phyloP scores from a whole-genome alignment of 2,329 filamentous ascomycete genomes.

The Sarocladiaceae sp. region DNA sequence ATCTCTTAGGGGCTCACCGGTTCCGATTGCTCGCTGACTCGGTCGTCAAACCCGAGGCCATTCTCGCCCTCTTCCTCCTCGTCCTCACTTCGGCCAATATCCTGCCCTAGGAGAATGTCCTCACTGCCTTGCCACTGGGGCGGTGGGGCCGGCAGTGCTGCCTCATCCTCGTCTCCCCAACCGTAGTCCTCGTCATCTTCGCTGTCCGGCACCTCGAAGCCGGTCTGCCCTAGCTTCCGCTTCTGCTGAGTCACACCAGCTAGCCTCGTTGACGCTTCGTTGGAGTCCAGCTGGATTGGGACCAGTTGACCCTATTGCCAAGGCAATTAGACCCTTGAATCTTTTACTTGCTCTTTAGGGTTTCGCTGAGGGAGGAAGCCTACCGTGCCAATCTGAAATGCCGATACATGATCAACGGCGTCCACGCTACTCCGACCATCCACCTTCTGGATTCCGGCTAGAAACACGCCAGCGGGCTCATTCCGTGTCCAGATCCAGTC shows the following conservation, averaged over 20 bases:
- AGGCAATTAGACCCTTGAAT: background rate
- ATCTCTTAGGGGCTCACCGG: slow-evolving; percentile 4
- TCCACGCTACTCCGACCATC: slow-evolving; percentile 43
- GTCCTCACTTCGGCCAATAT: slow-evolving; percentile 34
- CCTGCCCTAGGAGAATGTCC: slow-evolving; percentile 49
- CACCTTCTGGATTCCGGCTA: slow-evolving; percentile 60
- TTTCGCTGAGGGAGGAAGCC: slow-evolving; percentile 14
- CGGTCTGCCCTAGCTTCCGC: slow-evolving; percentile 56
- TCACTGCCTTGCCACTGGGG: slow-evolving; percentile 64
- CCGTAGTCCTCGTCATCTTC: slow-evolving; percentile 66
- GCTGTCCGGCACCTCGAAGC: slow-evolving; percentile 54
- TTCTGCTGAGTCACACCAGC: slow-evolving; percentile 43
- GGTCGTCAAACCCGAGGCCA: background rate
- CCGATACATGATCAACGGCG: slow-evolving; percentile 36
- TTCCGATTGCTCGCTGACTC: slow-evolving; percentile 1
- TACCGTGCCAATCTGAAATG: slow-evolving; percentile 44
- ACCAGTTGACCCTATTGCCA: background rate
- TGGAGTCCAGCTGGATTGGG: slow-evolving; percentile 7
- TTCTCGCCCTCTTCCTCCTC: slow-evolving; percentile 14
- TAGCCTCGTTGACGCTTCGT: slow-evolving; percentile 14
- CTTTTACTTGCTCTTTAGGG: background rate
- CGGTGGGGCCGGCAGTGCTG: slow-evolving; percentile 51
- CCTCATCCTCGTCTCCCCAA: slow-evolving; percentile 63
- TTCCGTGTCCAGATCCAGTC: slow-evolving; percentile 58
- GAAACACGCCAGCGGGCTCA: slow-evolving; percentile 42